A percentile compares a stretch with the other conserved stretches of the same genome.
Conservation (phyloP, 257 asterid genomes). For the Jaltomata sinuosa region DNA sequence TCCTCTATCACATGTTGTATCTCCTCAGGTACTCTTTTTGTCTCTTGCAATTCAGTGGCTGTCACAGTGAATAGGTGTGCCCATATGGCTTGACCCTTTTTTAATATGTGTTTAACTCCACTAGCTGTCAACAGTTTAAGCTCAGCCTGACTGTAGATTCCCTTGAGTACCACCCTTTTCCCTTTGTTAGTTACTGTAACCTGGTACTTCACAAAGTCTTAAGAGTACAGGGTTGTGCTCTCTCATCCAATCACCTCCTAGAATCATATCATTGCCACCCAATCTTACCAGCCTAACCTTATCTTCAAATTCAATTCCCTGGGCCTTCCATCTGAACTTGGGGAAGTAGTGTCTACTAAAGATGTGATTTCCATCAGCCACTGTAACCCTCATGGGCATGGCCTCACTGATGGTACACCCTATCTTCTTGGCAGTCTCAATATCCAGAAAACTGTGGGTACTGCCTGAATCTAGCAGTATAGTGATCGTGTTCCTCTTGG, state of each 20-base stretch:
- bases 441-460: neutral
- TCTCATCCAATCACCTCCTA: neutral
- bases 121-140: accelerated
- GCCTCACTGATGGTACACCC: neutral
- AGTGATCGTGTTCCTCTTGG: neutral
- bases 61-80: no score
- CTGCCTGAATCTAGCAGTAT: no score
- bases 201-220: no score
- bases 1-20: no score
- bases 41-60: no score
- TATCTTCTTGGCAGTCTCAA: neutral
- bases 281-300: neutral
- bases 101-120: neutral
- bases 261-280: neutral
- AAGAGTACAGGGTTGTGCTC: neutral
- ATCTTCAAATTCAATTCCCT: neutral
- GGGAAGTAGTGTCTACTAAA: no score
- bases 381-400: neutral
- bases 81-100: no score
- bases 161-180: neutral
- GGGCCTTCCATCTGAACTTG: neutral
- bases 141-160: neutral
- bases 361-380: neutral
- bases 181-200: neutral
- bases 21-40: no score